Evolutionary conservation across 2,329 filamentous ascomycete genomes (phyloP), one percentile per base, ranked within the genome.

Genomic region (Botrytis tulipae): DNA sequence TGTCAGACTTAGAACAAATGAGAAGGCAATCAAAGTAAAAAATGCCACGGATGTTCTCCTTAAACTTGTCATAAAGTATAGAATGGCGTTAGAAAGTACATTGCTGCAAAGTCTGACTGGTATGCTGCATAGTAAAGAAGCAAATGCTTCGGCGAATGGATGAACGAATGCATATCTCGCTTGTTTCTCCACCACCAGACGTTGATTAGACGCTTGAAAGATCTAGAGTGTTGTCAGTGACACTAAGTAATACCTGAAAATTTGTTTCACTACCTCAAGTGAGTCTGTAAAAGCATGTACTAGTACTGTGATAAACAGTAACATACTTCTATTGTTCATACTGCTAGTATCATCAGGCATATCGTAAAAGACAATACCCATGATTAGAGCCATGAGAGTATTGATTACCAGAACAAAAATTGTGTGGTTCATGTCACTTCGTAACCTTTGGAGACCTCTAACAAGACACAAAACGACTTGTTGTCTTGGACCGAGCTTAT

Each of bases 141-240:
- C 90, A 67, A 95, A 87, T n/a, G 94, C 93, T 86, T 98, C 94
- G 16, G 94, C 92, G 20, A 92, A 95, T 0, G 95, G 94, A 79
- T 97, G 95, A 78, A 97, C 97, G 22, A 98, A 86, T 32, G 94
- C 94, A 80, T 97, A 98, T 75, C 92, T 89, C 72, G 87, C 84
- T 78, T 98, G 95, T 81, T 97, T 97, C 81, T 97, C 94, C 75
- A 97, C 93, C 78, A 97, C 97, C 0, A 92, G 92, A 57, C 95
- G 91, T 87, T 97, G 94, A 5, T 92, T 88, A 80, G 95, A 97
- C 5, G 97, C 86, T 32, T 76, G n/a, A 0, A 96, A 82, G 80
- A 97, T 96, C 86, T 92, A 66, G 1, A 62, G 32, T 63, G 46
- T 18, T 22, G 54, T 65, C 16, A 71, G 46, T 35, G 37, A 20